Evolutionary conservation across 176 grass and related monocot species (phyloP), one percentile per base, ranked within the genome.

Genomic region (Carex scoparia): DNA sequence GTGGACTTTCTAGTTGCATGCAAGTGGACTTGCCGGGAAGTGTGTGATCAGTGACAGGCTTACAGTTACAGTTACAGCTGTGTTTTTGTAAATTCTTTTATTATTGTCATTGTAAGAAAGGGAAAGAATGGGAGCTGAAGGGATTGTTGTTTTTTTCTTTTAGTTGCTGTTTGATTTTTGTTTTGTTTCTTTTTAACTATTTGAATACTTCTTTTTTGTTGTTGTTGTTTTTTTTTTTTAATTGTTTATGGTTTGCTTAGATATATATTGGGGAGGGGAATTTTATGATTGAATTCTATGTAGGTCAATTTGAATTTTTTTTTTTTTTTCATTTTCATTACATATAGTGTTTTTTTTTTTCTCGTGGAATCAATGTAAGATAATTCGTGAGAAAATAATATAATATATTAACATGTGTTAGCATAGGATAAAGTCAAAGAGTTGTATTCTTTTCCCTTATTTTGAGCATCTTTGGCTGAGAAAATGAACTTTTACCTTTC

Each of bases 1-100:
- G 91, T 99, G 97, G 97, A 94, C 91, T 82, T 92, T 99, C 90
- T 94, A 90, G 71, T 86, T n/a, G 42, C 60, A 27, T 74, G 12
- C 37, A 38, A 61, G 51, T 79, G 76, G 54, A 33, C 44, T 61
- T 81, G 14, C 32, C 0, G n/a, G 57, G 48, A 83, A 83, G 61
- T 69, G 61, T 51, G 23, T 23, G 9, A 65, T 42, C 13, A 23
- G 61, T 51, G 80, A 54, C 19, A 65, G 64, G 7, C 11, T 75
- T 71, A 71, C 48, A 51, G 8, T 40, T 35, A 35, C 33, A 33
- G 23, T 23, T 40, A 51, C 44, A 32, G 63, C 58, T 67, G 61
- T 83, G 79, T 14, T 83, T 66, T 66, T 83, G 81, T 83, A 83
- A 15, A 48, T 66, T 83, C 11, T 65, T 48, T 49, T 32, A 46